Evolutionary conservation across 2,329 filamentous ascomycete species (phyloP).

Genomic region (Phialocephala sp.): DNA sequence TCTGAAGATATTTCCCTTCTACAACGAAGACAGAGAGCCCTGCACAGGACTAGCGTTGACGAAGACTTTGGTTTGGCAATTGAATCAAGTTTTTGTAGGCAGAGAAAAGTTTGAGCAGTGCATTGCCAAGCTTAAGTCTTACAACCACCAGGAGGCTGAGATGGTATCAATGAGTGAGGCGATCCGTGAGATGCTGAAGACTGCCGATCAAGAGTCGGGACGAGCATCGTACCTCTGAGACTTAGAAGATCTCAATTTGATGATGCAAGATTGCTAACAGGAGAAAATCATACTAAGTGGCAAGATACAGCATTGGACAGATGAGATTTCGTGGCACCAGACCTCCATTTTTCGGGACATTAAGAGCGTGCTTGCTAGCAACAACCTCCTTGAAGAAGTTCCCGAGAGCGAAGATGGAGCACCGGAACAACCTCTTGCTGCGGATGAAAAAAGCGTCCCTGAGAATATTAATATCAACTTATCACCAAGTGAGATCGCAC

Average conservation of each 20-base stretch:
- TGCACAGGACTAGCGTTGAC: constrained; percentile 3
- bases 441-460: too few relatives aligned
- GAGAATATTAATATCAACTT: not conserved
- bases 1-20: constrained; percentile 3
- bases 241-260: not conserved
- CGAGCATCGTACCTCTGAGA: not conserved
- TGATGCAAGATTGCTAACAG: not conserved
- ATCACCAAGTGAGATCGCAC: not conserved
- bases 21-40: not conserved
- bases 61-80: constrained; percentile 5
- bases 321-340: not conserved
- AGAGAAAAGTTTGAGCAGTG: not conserved
- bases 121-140: too few relatives aligned
- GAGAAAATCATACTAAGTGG: too few relatives aligned
- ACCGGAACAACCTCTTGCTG: too few relatives aligned
- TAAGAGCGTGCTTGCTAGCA: not conserved
- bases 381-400: not conserved
- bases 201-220: not conserved
- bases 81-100: not conserved
- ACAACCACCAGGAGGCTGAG: too few relatives aligned
- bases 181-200: not conserved
- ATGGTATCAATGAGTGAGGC: too few relatives aligned
- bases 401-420: not conserved
- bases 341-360: not conserved
- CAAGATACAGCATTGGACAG: not conserved